Conservation (phyloP, 805 yeast genomes). For the Candida glaebosa region DNA sequence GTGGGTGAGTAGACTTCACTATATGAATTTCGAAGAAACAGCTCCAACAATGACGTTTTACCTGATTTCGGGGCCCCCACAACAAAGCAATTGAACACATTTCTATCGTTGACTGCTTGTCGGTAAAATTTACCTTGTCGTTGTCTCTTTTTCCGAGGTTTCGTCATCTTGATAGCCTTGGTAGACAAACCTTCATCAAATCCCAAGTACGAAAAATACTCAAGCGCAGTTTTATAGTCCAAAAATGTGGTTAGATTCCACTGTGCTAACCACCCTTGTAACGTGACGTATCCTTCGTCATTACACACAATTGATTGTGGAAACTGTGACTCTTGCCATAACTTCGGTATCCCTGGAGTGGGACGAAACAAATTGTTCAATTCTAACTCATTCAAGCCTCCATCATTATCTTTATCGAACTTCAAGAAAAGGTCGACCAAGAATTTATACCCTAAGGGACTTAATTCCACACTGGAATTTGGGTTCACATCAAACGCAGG, state of each 20-base stretch:
- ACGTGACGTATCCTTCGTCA: constrained; percentile 82
- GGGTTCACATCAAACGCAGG: constrained; percentile 76
- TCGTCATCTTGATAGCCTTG: constrained; percentile 64
- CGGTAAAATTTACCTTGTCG: constrained; percentile 62
- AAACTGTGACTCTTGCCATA: constrained; percentile 83
- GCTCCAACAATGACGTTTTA: constrained; percentile 77
- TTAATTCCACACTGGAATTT: constrained; percentile 79
- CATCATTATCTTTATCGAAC: constrained; percentile 94
- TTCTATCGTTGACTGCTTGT: constrained; percentile 71
- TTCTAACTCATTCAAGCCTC: constrained; percentile 81
- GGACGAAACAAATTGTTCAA: constrained; percentile 69
- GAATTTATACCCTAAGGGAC: constrained; percentile 90
- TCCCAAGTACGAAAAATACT: constrained; percentile 87
- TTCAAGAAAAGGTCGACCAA: constrained; percentile 83
- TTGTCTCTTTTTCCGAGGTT: constrained; percentile 69
- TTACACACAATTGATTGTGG: constrained; percentile 88
- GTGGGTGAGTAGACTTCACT: constrained; percentile 78
- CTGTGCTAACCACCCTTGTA: constrained; percentile 98
- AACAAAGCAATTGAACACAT: constrained; percentile 87
- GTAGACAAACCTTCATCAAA: constrained; percentile 52
- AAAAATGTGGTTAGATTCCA: constrained; percentile 96
- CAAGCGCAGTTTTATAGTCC: constrained; percentile 79
- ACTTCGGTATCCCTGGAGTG: constrained; percentile 87
- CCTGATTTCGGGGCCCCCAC: constrained; percentile 87
- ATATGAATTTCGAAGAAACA: constrained; percentile 72